Conservation (phyloP, 1,284 basidiomycete species). For the Melampsora americana region DNA sequence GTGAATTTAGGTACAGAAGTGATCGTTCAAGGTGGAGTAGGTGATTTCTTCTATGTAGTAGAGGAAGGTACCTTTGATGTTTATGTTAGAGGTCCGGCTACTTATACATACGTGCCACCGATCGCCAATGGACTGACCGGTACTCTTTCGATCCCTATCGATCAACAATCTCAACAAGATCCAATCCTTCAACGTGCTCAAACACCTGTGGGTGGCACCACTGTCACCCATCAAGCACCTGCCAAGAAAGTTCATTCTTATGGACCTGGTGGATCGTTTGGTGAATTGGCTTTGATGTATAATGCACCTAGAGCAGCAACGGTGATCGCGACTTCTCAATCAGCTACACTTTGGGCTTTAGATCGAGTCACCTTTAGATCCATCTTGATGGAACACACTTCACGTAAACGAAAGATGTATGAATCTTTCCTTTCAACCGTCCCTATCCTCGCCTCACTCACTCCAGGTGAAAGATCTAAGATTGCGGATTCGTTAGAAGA, state of each 20-base stretch:
- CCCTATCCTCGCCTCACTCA: conserved; percentile 77
- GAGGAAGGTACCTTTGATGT: conserved; percentile 84
- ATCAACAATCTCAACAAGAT: conserved; percentile 41
- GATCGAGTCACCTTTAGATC: conserved; percentile 97
- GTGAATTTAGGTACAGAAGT: conserved; percentile 74
- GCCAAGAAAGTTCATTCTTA: conserved; percentile 82
- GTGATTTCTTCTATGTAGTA: conserved; percentile 96
- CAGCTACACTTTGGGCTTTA: conserved; percentile 86
- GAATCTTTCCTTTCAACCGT: conserved; percentile 92
- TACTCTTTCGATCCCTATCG: conserved; percentile 37
- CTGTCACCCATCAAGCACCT: conserved; percentile 45
- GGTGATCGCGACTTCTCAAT: conserved; percentile 72
- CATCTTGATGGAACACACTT: conserved; percentile 77
- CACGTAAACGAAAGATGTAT: conserved; percentile 86
- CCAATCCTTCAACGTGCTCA: background rate
- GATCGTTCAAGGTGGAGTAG: conserved; percentile 93
- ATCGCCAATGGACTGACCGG: conserved; percentile 51
- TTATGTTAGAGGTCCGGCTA: conserved; percentile 63
- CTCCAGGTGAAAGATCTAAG: conserved; percentile 85
- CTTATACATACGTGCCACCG: conserved; percentile 59
- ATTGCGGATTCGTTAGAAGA: conserved; percentile 92
- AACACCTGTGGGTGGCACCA: conserved; percentile 14
- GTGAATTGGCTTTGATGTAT: conserved; percentile 97
- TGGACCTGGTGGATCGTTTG: conserved; percentile 81
- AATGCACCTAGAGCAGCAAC: conserved; percentile 92